Base-by-base conservation (phyloP, 2,329 filamentous ascomycete species). In the Madurella fahalii region DNA sequence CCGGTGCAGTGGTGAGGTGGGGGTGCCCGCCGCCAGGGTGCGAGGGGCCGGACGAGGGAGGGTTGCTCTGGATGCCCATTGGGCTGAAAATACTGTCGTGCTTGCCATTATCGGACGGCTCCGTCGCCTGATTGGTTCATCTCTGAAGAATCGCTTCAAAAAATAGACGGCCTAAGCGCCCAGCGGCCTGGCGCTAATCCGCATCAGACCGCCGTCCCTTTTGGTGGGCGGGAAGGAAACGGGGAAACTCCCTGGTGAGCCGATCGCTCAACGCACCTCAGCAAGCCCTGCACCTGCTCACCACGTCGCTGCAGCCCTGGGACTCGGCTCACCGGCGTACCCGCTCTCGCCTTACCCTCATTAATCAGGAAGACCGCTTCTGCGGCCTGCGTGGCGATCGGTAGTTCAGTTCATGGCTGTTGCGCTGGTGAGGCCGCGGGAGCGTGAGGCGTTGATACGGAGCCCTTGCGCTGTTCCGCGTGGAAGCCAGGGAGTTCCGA, bases 11-110 rank as follows among this genome's bases (percentile, higher is more conserved):
- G 40, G 31, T 17, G 39, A 47, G 39, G 51, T 54, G 50, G 55
- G 44, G 48, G 51, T 45, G 25, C 42, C 7, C 25, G 3, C 25
- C 7, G 25, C 25, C 7, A 56, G 46, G 43, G 25, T 53, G 53
- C 58, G 40, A 53, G 53, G 52, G 53, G 47, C 30, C 49, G 49
- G 52, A 42, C 50, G 50, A 55, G 18, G 50, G 56, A 61, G 60
- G 58, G 58, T 46, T 9, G 56, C 30, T 50, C 56, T 47, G 37
- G 30, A 4, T 40, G 52, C 47, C 52, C 40, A 70, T 70, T 71
- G 67, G 68, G 39, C 54, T 42, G 58, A 66, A 68, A 66, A 60
- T 54, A 45, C 54, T 62, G 58, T 60, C 42, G 64, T 65, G 61
- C 62, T 56, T 64, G 59, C 61, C 61, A 61, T 60, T 62, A 57